A percentile compares a stretch with the other conserved stretches of the same genome.
Conservation (phyloP, 495 filamentous ascomycete species). For the Penicillium atrosanguineum region DNA sequence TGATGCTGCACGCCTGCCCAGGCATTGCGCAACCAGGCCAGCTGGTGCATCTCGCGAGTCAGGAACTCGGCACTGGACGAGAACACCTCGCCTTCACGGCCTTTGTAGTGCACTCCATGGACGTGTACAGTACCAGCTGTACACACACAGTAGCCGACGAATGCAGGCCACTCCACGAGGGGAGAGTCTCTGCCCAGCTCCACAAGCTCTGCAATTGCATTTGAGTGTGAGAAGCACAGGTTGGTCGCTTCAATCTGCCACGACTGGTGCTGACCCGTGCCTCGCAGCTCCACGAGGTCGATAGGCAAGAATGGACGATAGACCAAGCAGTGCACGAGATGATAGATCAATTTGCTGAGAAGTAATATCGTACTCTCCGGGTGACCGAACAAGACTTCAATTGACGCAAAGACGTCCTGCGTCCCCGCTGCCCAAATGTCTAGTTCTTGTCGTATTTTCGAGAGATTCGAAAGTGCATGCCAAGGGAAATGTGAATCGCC, state of each 20-base stretch:
- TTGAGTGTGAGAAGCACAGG: conserved; percentile 81
- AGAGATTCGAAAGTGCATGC: conserved; percentile 80
- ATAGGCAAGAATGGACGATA: conserved; percentile 84
- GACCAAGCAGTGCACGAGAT: conserved; percentile 78
- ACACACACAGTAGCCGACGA: conserved; percentile 78
- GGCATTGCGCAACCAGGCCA: conserved; percentile 65
- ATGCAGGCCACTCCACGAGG: conserved; percentile 76
- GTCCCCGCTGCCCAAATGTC: conserved; percentile 82
- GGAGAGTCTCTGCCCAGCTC: conserved; percentile 65
- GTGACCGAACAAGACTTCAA: conserved; percentile 72
- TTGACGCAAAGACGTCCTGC: conserved; percentile 71
- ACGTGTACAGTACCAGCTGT: conserved; percentile 83
- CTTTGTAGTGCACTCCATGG: conserved; percentile 77
- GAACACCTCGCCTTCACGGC: conserved; percentile 62
- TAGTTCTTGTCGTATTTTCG: conserved; percentile 79
- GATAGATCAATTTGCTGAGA: conserved; percentile 79
- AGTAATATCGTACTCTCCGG: conserved; percentile 74
- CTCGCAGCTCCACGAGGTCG: conserved; percentile 72
- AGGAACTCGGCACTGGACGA: conserved; percentile 67
- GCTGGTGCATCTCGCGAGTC: conserved; percentile 72
- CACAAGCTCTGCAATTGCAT: conserved; percentile 79
- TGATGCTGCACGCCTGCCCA: conserved; percentile 82
- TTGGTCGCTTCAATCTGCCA: conserved; percentile 90
- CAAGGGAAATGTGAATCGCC: conserved; percentile 87
- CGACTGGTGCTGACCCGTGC: conserved; percentile 78